Evolutionary conservation across 441 rosid species (phyloP), one percentile per base, ranked within the genome.

Genomic region (Melastoma candidum): DNA sequence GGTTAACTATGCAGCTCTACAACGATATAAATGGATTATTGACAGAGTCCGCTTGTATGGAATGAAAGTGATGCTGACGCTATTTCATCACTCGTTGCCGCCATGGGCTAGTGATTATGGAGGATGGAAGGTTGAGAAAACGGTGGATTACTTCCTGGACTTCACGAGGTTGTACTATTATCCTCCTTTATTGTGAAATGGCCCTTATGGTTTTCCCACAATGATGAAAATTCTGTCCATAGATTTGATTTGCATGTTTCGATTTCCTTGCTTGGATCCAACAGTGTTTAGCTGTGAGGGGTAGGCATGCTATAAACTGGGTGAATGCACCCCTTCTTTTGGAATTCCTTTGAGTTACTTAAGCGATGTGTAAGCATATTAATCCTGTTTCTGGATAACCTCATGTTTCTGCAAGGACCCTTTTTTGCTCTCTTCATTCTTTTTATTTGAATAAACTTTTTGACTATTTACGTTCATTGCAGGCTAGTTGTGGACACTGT

Each of bases 31-130:
- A 60, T 88, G 96, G 97, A 92, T 88, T 58, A 76, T 92, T 26
- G 41, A 49, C 26, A 80, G 85, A 79, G 92, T 85, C 65, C 95
- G 65, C 51, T 74, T 80, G 52, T 75, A 76, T 63, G 98, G 94
- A 66, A 88, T 92, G 97, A 92, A 84, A 72, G 97, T 88, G 74
- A 92, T 92, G 98, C 80, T 85, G 57, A 92, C 97, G 32, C 71
- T 92, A 11, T 92, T 92, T 69, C 98, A 92, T 71, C 98, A 92
- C 68, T 88, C 98, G 26, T 67, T 92, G 73, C 98, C 98, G 52
- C 87, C 94, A 26, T 92, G 97, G 97, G 96, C 97, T 53, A 83
- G 89, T 71, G 96, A 77, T 47, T 92, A 87, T 69, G 98, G 98
- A 46, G 98, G 96, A n/a, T 87, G 98, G 95, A 92, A 88, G 79